These are phyloP conservation scores for Aspergillus indologenus DNA, from an alignment of 495 filamentous ascomycete species.

Conservation along the genomic window DNA sequence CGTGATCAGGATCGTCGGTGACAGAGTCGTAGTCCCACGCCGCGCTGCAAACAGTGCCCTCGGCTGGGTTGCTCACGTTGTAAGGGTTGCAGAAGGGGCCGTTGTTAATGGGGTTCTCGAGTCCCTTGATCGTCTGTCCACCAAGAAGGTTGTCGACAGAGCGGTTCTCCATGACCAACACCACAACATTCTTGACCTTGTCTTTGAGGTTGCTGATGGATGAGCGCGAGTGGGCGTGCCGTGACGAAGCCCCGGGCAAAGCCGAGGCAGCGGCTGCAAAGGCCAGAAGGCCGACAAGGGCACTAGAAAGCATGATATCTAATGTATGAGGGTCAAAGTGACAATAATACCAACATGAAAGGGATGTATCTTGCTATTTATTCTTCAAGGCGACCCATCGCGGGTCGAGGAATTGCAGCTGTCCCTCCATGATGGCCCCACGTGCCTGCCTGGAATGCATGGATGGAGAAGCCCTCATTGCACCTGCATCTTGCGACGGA, in stretches of 20 bases:
- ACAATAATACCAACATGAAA: not conserved
- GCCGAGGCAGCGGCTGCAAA: slow-evolving; percentile 33
- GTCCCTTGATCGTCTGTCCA: slow-evolving; percentile 33
- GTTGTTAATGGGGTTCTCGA: slow-evolving; percentile 45
- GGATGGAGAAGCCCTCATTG: not conserved
- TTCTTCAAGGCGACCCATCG: not conserved
- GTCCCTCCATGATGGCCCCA: not conserved
- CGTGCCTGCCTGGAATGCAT: not conserved
- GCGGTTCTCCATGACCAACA: slow-evolving; percentile 47
- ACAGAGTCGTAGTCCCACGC: slow-evolving; percentile 44
- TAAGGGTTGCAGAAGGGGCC: slow-evolving; percentile 44
- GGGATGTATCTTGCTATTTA: not conserved
- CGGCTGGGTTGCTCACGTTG: slow-evolving; percentile 38
- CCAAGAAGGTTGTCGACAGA: slow-evolving; percentile 46
- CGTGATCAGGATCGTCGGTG: slow-evolving; percentile 49
- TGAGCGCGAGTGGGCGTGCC: slow-evolving; percentile 19
- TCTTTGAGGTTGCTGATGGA: slow-evolving; percentile 34
- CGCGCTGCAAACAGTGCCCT: slow-evolving; percentile 37
- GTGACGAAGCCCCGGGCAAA: slow-evolving; percentile 19
- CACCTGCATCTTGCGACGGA: not conserved
- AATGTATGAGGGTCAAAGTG: not conserved
- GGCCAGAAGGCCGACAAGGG: slow-evolving; percentile 35
- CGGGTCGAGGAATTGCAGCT: not conserved
- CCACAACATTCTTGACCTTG: slow-evolving; percentile 48
- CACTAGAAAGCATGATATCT: slow-evolving; percentile 30